These are phyloP conservation scores for Trichomonas tenax DNA, from an alignment of 208 protist species.

Conservation along the genomic window DNA sequence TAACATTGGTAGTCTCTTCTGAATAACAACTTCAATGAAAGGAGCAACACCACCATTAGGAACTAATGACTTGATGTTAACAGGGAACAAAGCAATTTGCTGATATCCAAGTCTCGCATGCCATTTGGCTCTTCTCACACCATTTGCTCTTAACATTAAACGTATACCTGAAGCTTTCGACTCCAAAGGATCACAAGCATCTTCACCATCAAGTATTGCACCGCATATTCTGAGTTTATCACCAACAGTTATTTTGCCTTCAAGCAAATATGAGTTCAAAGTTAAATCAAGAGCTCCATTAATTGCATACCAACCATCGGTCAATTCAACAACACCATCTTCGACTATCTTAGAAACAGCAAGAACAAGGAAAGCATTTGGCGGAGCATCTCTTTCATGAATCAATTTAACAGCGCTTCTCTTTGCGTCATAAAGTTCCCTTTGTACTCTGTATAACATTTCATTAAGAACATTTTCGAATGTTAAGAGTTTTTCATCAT, in stretches of 20 bases:
- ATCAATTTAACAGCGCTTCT: not conserved
- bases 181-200: not conserved
- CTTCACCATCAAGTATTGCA: not conserved
- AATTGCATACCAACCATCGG: slow-evolving; percentile 1
- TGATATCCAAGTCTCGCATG: not conserved
- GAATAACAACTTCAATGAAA: not conserved
- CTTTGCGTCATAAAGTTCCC: not conserved
- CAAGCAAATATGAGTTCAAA: not conserved
- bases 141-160: not conserved
- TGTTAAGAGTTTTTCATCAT: not conserved
- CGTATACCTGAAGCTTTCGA: not conserved
- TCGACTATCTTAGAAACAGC: not conserved
- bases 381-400: not conserved
- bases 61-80: not conserved
- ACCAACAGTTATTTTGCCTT: not conserved
- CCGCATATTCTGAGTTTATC: not conserved
- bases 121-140: not conserved
- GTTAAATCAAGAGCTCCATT: not conserved
- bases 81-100: not conserved
- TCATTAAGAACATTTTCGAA: not conserved
- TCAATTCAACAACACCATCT: not conserved
- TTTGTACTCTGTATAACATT: not conserved
- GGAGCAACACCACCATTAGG: not conserved
- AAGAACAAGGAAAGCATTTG: not conserved
- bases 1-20: not conserved